Evolutionary conservation across 2,329 filamentous ascomycete genomes (phyloP), one percentile per base, ranked within the genome.

Genomic region (Monilinia fructigena): DNA sequence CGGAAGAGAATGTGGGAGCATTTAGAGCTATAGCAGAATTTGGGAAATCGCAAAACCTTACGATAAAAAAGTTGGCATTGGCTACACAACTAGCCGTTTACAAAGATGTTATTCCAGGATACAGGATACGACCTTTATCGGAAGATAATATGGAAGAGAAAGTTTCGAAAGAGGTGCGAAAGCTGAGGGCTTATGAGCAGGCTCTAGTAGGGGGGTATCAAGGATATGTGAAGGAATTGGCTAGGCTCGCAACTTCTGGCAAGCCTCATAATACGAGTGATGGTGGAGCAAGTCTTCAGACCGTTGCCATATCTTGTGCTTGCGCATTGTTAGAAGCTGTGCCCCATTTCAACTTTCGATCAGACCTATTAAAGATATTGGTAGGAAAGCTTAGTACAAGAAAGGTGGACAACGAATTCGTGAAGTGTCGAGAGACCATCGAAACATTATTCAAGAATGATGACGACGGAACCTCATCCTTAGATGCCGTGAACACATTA

Each of bases 311-410:
- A 66, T 89, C 87, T 54, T 99, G 95, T 76, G 89, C 90, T 2
- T 97, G 93, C 78, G 90, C 85, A 40, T 83, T 99, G 20, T 79
- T 98, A 52, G 86, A 86, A 26, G 83, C 89, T 1, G 93, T 97
- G 0, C 92, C 95, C 4, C 96, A 99, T 80, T 99, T 99, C 86
- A 99, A 99, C 81, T 97, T 96, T 78, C 89, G 95, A 52, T 85
- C 83, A 59, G 94, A 99, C 63, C 81, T 99, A 63, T 80, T 99
- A 68, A 92, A 91, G 78, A 94, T 98, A 67, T 76, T 99, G 18
- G 88, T 97, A 28, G 87, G 88, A 72, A 95, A 95, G 77, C 82
- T 99, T 47, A 93, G 91, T 74, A 85, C 83, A 66, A 86, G 87
- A 72, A 85, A 84, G 64, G 79, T 91, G 1, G 91, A 96, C 75